A percentile compares a stretch with the other conserved stretches of the same genome.
Evolutionary conservation across 2,329 filamentous ascomycete species (phyloP).

Genomic region (Drechslerella stenobrocha): DNA sequence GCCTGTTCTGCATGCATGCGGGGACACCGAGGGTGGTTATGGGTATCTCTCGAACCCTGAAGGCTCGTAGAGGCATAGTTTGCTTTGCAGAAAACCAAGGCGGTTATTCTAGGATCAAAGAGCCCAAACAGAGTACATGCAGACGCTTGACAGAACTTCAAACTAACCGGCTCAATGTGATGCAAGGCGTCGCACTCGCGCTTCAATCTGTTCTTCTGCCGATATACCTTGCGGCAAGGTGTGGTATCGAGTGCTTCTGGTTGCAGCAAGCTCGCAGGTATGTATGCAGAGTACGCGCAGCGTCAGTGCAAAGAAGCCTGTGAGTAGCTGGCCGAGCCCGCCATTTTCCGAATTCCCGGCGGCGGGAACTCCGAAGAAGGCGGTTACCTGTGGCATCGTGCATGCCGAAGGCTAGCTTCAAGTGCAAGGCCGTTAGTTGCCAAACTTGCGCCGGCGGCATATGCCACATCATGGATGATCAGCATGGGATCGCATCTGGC

Average conservation of each 20-base stretch:
- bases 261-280: no score
- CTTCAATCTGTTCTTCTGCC: background rate
- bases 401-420: conserved; percentile 1
- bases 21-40: no score
- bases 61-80: background rate
- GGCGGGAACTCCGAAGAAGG: conserved; percentile 2
- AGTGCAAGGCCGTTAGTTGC: conserved; percentile 1
- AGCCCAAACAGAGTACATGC: background rate
- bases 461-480: conserved; percentile 8
- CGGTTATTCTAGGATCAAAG: no score
- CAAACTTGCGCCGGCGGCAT: background rate
- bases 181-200: background rate
- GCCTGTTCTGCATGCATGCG: no score
- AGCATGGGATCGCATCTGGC: background rate
- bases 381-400: conserved; percentile 1
- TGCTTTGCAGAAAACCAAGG: background rate
- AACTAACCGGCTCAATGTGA: background rate
- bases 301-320: background rate
- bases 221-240: no score
- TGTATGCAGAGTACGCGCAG: background rate
- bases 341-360: background rate
- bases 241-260: no score
- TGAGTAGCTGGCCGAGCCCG: background rate
- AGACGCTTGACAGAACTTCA: background rate
- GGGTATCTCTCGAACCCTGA: conserved; percentile 7